Evolutionary conservation across 2,329 filamentous ascomycete genomes (phyloP).

Genomic region (Colletotrichum agaves): DNA sequence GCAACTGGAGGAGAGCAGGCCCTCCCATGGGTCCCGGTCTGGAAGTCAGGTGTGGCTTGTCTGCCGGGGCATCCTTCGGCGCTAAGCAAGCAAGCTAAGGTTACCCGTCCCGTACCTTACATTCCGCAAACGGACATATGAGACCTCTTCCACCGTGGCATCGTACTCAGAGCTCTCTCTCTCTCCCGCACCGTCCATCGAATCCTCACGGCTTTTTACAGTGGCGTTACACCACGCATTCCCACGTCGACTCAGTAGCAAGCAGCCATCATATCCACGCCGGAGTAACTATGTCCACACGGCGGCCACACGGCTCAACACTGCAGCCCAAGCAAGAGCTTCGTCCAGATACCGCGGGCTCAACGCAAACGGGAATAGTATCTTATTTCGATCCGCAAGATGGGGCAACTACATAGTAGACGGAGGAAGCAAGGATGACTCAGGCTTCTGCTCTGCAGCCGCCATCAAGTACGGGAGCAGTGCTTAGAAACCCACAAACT

Average conservation of each 20-base stretch:
- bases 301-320: background rate
- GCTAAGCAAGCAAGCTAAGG: conserved; percentile 20
- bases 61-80: conserved; percentile 22
- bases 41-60: conserved; percentile 35
- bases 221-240: conserved; percentile 27
- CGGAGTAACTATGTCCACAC: conserved; percentile 8
- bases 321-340: background rate
- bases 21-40: conserved; percentile 15
- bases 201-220: conserved; percentile 6
- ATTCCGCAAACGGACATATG: conserved; percentile 31
- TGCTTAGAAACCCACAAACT: conserved; percentile 8
- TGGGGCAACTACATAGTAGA: conserved; percentile 11
- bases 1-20: background rate
- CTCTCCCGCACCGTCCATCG: background rate
- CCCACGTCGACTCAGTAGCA: conserved; percentile 2
- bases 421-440: conserved; percentile 13
- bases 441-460: conserved; percentile 19
- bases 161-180: conserved; percentile 2
- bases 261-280: background rate
- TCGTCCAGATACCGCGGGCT: conserved; percentile 5
- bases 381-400: conserved; percentile 27
- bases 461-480: conserved; percentile 20
- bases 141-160: conserved; percentile 14
- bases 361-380: conserved; percentile 31
- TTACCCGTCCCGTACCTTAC: conserved; percentile 29